Conservation (phyloP, 306 rosid species). For the Cucurbita ficifolia region DNA sequence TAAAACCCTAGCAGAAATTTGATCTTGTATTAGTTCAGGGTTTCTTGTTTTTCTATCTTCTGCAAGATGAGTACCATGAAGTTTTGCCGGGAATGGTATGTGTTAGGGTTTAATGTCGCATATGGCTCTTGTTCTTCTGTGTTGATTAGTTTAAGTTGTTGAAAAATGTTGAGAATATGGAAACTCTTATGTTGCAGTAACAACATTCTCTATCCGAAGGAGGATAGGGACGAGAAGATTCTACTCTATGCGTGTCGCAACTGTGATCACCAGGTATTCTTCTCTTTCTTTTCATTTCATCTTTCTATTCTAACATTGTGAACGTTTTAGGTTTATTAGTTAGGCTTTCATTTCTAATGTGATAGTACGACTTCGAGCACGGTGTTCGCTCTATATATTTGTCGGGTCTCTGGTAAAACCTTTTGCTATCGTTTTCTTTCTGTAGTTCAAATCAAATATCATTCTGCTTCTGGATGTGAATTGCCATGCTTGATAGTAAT, state of each 20-base stretch:
- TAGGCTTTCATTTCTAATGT: neutral
- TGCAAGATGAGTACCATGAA: slow-evolving; percentile 91
- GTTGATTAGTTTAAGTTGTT: neutral
- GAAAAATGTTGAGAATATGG: neutral
- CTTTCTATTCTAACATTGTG: neutral
- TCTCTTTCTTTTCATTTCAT: neutral
- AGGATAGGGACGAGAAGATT: slow-evolving; percentile 57
- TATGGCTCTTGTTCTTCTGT: neutral
- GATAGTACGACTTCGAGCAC: neutral
- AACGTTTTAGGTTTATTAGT: neutral
- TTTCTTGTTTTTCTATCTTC: neutral
- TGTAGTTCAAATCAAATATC: neutral
- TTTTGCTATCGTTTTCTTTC: neutral
- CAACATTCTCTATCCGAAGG: slow-evolving; percentile 91
- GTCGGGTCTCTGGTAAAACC: neutral
- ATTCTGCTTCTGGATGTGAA: neutral
- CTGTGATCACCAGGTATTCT: slow-evolving; percentile 77
- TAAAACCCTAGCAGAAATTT: neutral
- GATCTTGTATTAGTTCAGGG: neutral
- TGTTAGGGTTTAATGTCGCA: neutral
- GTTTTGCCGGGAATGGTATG: slow-evolving; percentile 94
- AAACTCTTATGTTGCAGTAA: slow-evolving; percentile 35
- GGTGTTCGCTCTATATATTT: neutral
- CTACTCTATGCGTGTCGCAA: slow-evolving; percentile 95
- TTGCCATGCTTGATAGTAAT: neutral